These are phyloP conservation scores for Asclepias syriaca DNA, from an alignment of 257 asterid species.

Conservation along the genomic window DNA sequence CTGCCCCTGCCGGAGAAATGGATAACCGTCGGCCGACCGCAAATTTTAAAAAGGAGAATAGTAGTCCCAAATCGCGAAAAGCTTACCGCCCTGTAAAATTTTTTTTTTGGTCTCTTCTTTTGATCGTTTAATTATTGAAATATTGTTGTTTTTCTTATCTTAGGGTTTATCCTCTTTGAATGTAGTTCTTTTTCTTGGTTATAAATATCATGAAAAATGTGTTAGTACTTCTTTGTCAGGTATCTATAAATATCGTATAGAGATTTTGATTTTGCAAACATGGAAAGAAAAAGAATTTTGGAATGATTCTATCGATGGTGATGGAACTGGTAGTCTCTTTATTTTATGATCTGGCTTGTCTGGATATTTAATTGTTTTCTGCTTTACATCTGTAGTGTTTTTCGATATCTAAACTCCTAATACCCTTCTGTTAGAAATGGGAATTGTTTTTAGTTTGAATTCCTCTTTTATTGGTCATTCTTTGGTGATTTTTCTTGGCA, in stretches of 20 bases:
- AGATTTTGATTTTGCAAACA: not conserved
- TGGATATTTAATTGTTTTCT: not conserved
- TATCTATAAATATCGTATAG: not conserved
- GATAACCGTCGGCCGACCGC: conserved; percentile 3
- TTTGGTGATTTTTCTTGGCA: not conserved
- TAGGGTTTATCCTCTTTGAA: not conserved
- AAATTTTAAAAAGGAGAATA: not conserved
- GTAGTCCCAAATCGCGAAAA: not conserved
- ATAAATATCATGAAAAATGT: not conserved
- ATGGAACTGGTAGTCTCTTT: not conserved
- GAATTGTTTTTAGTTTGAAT: not conserved
- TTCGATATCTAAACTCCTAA: not conserved
- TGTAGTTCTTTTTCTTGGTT: not conserved
- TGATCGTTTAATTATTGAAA: not conserved
- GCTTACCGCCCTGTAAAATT: conserved; percentile 1
- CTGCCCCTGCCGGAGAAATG: not conserved
- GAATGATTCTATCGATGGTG: not conserved
- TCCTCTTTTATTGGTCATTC: not conserved
- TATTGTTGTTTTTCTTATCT: not conserved
- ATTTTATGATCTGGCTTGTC: not conserved
- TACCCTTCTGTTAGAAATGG: not conserved
- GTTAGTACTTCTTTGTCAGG: not conserved
- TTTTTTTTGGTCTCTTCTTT: not conserved
- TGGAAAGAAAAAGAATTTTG: not conserved
- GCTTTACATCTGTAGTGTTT: not conserved